Conservation (phyloP, 1,284 basidiomycete genomes). For the Uromyces viciae-fabae region DNA sequence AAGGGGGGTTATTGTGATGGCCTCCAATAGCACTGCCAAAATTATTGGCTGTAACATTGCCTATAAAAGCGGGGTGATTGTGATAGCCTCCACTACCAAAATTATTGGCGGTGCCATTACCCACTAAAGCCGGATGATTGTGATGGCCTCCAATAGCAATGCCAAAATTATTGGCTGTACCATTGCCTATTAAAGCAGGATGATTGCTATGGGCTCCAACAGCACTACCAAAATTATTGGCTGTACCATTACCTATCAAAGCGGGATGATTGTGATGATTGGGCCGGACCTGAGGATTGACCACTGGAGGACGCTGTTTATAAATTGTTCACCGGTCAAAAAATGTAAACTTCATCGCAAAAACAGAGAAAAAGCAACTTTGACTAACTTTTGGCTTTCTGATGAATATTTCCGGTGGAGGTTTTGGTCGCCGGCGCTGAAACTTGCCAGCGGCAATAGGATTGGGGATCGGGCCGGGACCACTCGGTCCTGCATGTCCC, state of each 20-base stretch:
- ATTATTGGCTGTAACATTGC: no score
- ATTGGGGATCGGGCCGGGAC: neutral
- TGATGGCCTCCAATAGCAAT: no score
- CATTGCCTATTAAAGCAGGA: neutral
- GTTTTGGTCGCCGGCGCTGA: neutral
- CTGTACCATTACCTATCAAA: no score
- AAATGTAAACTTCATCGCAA: neutral
- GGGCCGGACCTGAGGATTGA: neutral
- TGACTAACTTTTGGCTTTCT: constrained; percentile 7
- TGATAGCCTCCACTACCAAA: no score
- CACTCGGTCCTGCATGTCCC: neutral
- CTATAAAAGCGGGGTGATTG: no score
- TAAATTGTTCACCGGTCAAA: neutral
- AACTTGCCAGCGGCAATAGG: neutral
- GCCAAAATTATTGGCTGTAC: neutral
- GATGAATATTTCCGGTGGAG: neutral
- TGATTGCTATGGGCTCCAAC: no score
- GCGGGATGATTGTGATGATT: no score
- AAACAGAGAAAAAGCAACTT: neutral
- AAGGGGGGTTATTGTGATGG: no score
- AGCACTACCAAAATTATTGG: no score
- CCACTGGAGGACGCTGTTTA: neutral
- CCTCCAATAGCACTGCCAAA: no score
- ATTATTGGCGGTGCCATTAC: no score
- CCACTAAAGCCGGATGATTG: no score